Percentiles rank a stretch among this genome's conserved stretches.
phyloP scores from a whole-genome alignment of 192 early-diverging fungal species.

The Dispira simplex region DNA sequence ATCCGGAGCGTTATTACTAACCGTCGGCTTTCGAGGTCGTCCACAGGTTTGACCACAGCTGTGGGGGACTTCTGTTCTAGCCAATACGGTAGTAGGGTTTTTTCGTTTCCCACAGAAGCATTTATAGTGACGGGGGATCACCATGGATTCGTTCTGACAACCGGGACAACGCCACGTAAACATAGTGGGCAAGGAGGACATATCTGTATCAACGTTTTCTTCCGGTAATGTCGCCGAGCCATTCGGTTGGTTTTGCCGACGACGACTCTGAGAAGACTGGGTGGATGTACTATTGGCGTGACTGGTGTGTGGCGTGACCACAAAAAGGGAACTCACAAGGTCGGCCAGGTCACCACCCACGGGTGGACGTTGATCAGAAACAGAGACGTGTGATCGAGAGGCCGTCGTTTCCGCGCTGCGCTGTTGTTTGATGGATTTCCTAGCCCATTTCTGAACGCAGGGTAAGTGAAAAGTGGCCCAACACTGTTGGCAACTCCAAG shows the following conservation, averaged over 20 bases:
- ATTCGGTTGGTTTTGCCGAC: no score
- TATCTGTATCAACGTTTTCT: no score
- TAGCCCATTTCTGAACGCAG: constrained; percentile 72
- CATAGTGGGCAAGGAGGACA: not conserved
- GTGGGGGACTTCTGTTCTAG: constrained; percentile 58
- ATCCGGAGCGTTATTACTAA: not conserved
- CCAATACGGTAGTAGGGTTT: constrained; percentile 42
- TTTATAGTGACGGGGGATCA: constrained; percentile 52
- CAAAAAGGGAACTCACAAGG: no score
- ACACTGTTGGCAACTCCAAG: constrained; percentile 79
- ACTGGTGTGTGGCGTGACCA: no score
- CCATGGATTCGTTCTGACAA: constrained; percentile 56
- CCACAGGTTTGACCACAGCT: constrained; percentile 74
- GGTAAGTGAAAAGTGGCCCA: constrained; percentile 84
- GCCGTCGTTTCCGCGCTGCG: not conserved
- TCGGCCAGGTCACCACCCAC: no score
- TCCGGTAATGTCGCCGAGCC: no score
- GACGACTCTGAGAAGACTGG: no score
- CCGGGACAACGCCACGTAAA: constrained; percentile 78
- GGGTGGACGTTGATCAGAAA: no score
- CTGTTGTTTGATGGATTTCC: constrained; percentile 27
- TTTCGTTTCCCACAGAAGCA: constrained; percentile 76
- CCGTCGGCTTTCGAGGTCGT: not conserved
- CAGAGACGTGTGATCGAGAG: no score
- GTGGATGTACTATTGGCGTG: no score